Base-by-base conservation (phyloP, 2,329 filamentous ascomycete species). In the Diaporthe vexans region DNA sequence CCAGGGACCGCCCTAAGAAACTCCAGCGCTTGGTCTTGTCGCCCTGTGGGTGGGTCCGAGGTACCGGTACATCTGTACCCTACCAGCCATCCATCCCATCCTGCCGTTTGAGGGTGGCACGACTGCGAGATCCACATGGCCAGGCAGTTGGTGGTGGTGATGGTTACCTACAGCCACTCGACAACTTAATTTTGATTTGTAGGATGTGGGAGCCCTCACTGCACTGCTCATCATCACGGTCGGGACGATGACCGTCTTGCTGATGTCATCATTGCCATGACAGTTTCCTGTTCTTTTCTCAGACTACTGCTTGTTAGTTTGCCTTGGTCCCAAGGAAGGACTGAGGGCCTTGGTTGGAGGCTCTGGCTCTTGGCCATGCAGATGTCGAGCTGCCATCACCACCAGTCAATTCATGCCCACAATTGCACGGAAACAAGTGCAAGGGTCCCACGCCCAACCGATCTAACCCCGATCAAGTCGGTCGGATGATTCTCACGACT, bases 311-410 rank as follows among this genome's bases (percentile, higher is more conserved):
- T n/a, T 35, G 15, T 48, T 59, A 37, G 54, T 54, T 17, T 24
- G 56, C 40, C 54, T 37, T 13, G 26, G 69, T 24, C 48, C 48
- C 29, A 51, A 46, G 40, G 35, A n/a, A 61, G 19, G 21, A n/a
- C 40, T 19, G 67, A 46, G 26, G 46, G 52, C 26, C 24, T 57
- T 17, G 26, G 24, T 63, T n/a, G 57, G 21, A 4, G 57, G 58
- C 29, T 29, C 40, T 24, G 43, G 69, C 29, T 57, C 52, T 58
- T 58, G 61, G 61, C 46, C 61, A 15, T 26, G 70, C 57, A 72
- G 57, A 72, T 19, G 70, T 72, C 70, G 70, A 72, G 46, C 58
- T 72, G 57, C 40, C 70, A 56, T 63, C 57, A 56, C 15, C 33
- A 35, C 70, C 70, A 56, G 70, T 63, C 70, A 63, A 63, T 13